A percentile compares a stretch with the other conserved stretches of the same genome.
These are phyloP conservation scores for Peniophora sp. DNA, from an alignment of 1,284 basidiomycete genomes.

Conservation along the genomic window DNA sequence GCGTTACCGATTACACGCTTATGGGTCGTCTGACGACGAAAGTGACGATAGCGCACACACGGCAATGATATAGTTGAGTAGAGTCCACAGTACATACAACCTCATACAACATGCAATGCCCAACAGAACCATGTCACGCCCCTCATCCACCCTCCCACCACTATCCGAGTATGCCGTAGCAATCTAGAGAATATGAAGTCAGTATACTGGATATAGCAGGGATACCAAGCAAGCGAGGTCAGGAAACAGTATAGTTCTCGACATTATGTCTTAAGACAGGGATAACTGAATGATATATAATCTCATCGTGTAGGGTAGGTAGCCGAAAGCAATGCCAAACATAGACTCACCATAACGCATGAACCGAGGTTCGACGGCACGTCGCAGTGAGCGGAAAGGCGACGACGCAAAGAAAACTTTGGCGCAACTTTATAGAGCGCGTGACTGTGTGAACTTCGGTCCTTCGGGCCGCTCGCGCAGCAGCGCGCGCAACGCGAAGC, in stretches of 20 bases:
- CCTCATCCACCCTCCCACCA: no score
- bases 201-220: not conserved
- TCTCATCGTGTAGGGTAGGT: constrained; percentile 8
- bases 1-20: no score
- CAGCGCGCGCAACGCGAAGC: not conserved
- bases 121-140: no score
- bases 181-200: no score
- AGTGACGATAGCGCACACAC: no score
- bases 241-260: not conserved
- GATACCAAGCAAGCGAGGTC: not conserved
- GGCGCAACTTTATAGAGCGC: not conserved
- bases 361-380: not conserved
- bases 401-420: not conserved
- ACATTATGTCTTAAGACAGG: constrained; percentile 1
- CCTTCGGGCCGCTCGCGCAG: not conserved
- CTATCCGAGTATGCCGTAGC: no score
- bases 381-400: not conserved
- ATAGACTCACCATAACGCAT: constrained; percentile 1
- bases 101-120: no score
- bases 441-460: not conserved
- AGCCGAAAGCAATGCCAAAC: not conserved
- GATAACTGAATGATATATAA: constrained; percentile 12
- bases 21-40: no score
- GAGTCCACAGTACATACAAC: no score
- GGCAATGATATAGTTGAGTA: no score